Evolutionary conservation across 768 basidiomycete species (phyloP), one percentile per base, ranked within the genome.

Genomic region (Strobilomyces dryophilus): DNA sequence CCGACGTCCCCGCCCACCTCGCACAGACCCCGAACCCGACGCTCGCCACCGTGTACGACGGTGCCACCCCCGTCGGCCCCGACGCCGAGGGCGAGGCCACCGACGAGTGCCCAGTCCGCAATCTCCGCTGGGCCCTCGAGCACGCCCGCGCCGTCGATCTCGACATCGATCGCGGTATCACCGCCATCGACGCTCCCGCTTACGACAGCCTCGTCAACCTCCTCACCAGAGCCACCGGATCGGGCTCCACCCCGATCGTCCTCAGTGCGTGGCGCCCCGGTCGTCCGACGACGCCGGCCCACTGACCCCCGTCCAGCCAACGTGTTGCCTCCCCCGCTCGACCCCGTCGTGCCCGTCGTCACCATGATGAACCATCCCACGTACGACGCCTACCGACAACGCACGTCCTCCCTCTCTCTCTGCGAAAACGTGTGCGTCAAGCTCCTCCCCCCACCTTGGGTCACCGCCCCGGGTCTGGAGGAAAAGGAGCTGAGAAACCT

Each of bases 321-420:
- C 65, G 69, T 89, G 39, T 76, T 93, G 10, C 91, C 89, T 41
- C 91, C 91, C 35, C 86, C 90, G 1, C 81, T 87, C 58, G 82
- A 84, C 58, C 75, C 89, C 35, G 72, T 79, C 47, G 66, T 86
- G 41, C 86, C 89, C 1, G 85, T 89, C 53, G 86, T 90, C 37
- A 84, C 86, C 67, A 73, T 92, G 66, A 84, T 92, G 77, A 87
- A 82, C 45, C 86, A 91, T 61, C 83, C 87, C 2, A 77, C 78
- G 1, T 92, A 92, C 64, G 75, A 76, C 27, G 78, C 80, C 44
- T 93, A 86, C 68, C 87, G 91, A 62, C 74, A 83, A 4, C 85
- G 84, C 55, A 76, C 79, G 10, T 87, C 88, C 1, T 76, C 85
- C 0, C 72, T 93, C 27, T 92, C 90, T 20, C 78, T 93, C 49